phyloP scores from a whole-genome alignment of 176 grass and related monocot species.

The Phoenix roebelenii region DNA sequence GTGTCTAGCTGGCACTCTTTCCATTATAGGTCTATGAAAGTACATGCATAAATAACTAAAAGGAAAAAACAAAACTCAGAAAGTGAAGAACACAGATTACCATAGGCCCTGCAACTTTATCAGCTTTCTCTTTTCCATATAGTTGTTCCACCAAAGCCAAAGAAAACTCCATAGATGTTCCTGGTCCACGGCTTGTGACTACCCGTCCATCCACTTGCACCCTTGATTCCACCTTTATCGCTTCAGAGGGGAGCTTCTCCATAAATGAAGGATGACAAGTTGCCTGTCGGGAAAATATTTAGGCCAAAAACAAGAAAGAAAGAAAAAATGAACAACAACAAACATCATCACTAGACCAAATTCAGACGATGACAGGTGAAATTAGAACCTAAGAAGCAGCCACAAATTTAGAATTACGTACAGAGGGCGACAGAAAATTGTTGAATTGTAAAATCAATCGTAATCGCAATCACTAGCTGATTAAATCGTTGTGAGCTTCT shows the following conservation, averaged over 20 bases:
- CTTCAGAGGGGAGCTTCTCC: constrained; percentile 36
- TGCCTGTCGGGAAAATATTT: constrained; percentile 27
- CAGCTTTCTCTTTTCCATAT: constrained; percentile 42
- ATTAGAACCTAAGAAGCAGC: not conserved
- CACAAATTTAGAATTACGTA: not conserved
- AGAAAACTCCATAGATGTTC: constrained; percentile 39
- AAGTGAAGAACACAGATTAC: constrained; percentile 31
- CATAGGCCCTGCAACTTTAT: constrained; percentile 37
- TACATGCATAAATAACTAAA: not conserved
- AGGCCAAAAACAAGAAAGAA: not conserved
- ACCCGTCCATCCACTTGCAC: constrained; percentile 43
- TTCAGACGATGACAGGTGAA: not conserved
- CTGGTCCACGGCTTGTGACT: constrained; percentile 38
- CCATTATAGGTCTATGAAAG: too few relatives aligned
- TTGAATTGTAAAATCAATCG: too few relatives aligned
- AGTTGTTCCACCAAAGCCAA: constrained; percentile 42
- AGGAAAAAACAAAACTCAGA: constrained; percentile 1
- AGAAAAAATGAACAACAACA: not conserved
- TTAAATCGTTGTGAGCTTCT: too few relatives aligned
- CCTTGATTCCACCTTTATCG: constrained; percentile 36
- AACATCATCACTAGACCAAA: too few relatives aligned
- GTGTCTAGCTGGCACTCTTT: too few relatives aligned
- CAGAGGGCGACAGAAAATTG: too few relatives aligned
- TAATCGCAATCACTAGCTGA: too few relatives aligned
- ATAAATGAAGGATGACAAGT: constrained; percentile 57